Percentiles rank a stretch among this genome's conserved stretches.
These are phyloP conservation scores for Penicillium silybi DNA, from an alignment of 495 filamentous ascomycete genomes.

Conservation along the genomic window DNA sequence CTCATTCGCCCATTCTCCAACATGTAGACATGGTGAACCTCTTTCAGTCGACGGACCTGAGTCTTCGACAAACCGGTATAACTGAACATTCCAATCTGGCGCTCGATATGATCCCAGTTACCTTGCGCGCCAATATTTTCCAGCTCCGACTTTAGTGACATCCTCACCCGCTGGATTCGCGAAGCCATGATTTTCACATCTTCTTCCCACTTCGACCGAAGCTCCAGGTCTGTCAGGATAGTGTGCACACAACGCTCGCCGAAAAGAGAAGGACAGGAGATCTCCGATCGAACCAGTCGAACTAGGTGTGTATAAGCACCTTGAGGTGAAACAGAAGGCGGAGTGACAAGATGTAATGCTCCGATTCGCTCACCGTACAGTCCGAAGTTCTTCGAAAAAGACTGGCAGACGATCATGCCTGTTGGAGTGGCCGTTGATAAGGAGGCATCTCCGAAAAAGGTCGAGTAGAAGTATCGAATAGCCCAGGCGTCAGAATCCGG, in stretches of 20 bases:
- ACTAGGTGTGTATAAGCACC: constrained; percentile 12
- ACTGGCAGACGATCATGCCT: constrained; percentile 26
- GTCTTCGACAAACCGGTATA: constrained; percentile 22
- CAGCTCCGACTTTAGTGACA: constrained; percentile 15
- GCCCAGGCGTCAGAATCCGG: constrained; percentile 38
- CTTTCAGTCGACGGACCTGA: constrained; percentile 20
- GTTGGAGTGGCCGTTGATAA: background rate
- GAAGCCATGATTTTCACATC: constrained; percentile 35
- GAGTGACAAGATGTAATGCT: constrained; percentile 24
- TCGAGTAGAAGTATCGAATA: constrained; percentile 32
- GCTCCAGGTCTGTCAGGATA: constrained; percentile 20
- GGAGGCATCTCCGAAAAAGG: constrained; percentile 3
- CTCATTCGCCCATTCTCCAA: constrained; percentile 18
- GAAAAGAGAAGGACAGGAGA: constrained; percentile 28
- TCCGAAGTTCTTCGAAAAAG: constrained; percentile 45
- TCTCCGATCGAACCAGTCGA: constrained; percentile 21
- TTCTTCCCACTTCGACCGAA: constrained; percentile 27
- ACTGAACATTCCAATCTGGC: constrained; percentile 34
- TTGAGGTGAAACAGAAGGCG: background rate
- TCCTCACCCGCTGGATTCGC: constrained; percentile 25
- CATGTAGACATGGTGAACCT: constrained; percentile 30
- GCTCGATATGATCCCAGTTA: constrained; percentile 27
- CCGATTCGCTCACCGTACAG: constrained; percentile 40
- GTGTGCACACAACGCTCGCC: constrained; percentile 31
- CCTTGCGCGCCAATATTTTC: constrained; percentile 15